These are phyloP conservation scores for Trametes gibbosa DNA, from an alignment of 768 basidiomycete species.

Conservation along the genomic window DNA sequence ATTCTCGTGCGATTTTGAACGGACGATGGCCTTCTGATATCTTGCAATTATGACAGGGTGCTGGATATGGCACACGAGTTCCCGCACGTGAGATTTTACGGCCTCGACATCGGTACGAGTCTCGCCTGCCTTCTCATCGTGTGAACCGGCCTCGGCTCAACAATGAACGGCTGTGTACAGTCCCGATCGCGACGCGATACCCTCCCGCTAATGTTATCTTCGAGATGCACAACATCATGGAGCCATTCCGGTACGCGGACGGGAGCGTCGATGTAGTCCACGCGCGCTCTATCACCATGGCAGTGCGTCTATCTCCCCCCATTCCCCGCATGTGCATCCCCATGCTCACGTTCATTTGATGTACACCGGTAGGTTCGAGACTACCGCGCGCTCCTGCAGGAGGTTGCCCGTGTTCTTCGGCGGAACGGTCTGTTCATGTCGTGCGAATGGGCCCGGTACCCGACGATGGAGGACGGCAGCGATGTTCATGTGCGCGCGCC, in stretches of 20 bases:
- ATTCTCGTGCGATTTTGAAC: background rate
- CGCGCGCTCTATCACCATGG: slow-evolving; percentile 56
- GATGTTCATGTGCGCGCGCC: slow-evolving; percentile 17
- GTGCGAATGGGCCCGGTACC: slow-evolving; percentile 53
- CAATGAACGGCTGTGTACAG: slow-evolving; percentile 34
- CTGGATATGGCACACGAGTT: slow-evolving; percentile 71
- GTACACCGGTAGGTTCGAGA: slow-evolving; percentile 45
- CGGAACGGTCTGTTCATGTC: slow-evolving; percentile 71
- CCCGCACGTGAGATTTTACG: slow-evolving; percentile 62
- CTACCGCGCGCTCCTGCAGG: slow-evolving; percentile 51
- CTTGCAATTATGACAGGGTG: slow-evolving; percentile 46
- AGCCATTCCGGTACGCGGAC: slow-evolving; percentile 47
- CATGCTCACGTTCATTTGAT: background rate
- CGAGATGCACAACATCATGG: slow-evolving; percentile 63
- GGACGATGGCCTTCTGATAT: slow-evolving; percentile 4
- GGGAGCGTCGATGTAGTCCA: slow-evolving; percentile 67
- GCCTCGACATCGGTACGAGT: slow-evolving; percentile 72
- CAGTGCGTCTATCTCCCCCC: slow-evolving; percentile 40
- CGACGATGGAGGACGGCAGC: slow-evolving; percentile 34
- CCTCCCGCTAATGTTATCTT: slow-evolving; percentile 62
- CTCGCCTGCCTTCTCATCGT: slow-evolving; percentile 6
- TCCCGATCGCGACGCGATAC: slow-evolving; percentile 67
- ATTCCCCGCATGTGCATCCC: slow-evolving; percentile 14
- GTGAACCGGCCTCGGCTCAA: background rate
- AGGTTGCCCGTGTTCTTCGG: slow-evolving; percentile 62